These are phyloP conservation scores for Verticillium albo-atrum DNA, from an alignment of 2,329 filamentous ascomycete genomes.

Conservation along the genomic window DNA sequence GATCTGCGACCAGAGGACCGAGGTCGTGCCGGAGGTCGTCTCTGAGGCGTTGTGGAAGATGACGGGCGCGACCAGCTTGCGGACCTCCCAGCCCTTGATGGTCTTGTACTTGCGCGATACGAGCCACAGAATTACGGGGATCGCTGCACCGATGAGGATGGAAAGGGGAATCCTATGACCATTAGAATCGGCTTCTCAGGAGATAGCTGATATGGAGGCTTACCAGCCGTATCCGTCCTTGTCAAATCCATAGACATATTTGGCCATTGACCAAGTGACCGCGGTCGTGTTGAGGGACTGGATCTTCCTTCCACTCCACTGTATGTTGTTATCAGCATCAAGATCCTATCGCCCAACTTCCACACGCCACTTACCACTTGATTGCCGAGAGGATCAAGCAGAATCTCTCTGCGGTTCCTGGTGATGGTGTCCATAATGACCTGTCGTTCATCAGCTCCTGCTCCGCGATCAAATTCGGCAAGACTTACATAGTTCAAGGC, in stretches of 20 bases:
- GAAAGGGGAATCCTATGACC: slow-evolving; percentile 31
- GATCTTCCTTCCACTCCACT: slow-evolving; percentile 41
- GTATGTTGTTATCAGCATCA: neutral
- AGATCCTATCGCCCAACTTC: too few species aligned
- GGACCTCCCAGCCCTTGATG: slow-evolving; percentile 8
- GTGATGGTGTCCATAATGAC: slow-evolving; percentile 41
- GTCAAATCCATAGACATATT: slow-evolving; percentile 14
- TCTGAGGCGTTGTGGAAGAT: slow-evolving; percentile 10
- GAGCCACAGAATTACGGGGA: slow-evolving; percentile 5
- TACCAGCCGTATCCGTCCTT: slow-evolving; percentile 7
- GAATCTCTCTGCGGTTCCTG: slow-evolving; percentile 32
- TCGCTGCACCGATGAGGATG: slow-evolving; percentile 28
- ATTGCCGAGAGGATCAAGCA: slow-evolving; percentile 18
- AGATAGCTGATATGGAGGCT: slow-evolving; percentile 20
- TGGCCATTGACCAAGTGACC: slow-evolving; percentile 19
- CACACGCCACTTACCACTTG: slow-evolving; percentile 4
- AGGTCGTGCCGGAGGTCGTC: slow-evolving; percentile 10
- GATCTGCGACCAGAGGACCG: slow-evolving; percentile 16
- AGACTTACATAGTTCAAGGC: slow-evolving; percentile 32
- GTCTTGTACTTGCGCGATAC: slow-evolving; percentile 8
- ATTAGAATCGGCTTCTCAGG: slow-evolving; percentile 28
- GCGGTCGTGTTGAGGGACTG: slow-evolving; percentile 38
- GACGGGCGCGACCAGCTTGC: slow-evolving; percentile 8
- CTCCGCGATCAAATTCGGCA: neutral
- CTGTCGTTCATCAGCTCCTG: neutral